Percentiles rank a stretch among this genome's conserved stretches.
Conservation (phyloP, 2,329 filamentous ascomycete genomes). For the Grosmannia huntii region DNA sequence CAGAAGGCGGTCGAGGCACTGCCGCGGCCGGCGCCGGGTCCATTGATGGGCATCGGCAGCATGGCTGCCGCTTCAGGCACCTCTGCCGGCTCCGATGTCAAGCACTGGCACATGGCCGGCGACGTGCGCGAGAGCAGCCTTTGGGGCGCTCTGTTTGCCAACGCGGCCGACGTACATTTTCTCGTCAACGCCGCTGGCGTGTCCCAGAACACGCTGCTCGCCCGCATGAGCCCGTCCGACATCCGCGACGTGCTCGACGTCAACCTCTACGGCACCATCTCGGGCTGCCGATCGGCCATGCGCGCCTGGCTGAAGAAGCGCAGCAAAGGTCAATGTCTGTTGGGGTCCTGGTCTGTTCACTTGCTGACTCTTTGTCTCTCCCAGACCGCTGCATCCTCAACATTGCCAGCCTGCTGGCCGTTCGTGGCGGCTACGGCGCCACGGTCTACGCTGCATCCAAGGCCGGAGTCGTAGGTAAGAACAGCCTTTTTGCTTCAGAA, state of each 20-base stretch:
- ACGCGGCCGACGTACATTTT: slow-evolving; percentile 25
- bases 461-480: slow-evolving; percentile 58
- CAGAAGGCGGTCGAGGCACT: slow-evolving; percentile 20
- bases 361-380: neutral
- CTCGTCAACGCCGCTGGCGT: slow-evolving; percentile 74
- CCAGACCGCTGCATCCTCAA: slow-evolving; percentile 56
- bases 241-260: slow-evolving; percentile 49
- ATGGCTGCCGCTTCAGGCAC: no score
- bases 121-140: slow-evolving; percentile 12
- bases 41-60: neutral
- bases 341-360: no score
- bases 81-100: neutral
- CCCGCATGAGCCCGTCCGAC: slow-evolving; percentile 33
- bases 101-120: slow-evolving; percentile 6
- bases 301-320: slow-evolving; percentile 6
- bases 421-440: slow-evolving; percentile 54
- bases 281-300: slow-evolving; percentile 40
- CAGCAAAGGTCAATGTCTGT: neutral
- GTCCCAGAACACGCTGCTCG: slow-evolving; percentile 51
- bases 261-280: slow-evolving; percentile 57
- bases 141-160: slow-evolving; percentile 10
- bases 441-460: slow-evolving; percentile 69
- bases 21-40: slow-evolving; percentile 15
- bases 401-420: slow-evolving; percentile 61
- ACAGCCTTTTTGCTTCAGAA: no score